These are phyloP conservation scores for Dendrobium catenatum DNA, from an alignment of 106 monocot species.

Conservation along the genomic window DNA sequence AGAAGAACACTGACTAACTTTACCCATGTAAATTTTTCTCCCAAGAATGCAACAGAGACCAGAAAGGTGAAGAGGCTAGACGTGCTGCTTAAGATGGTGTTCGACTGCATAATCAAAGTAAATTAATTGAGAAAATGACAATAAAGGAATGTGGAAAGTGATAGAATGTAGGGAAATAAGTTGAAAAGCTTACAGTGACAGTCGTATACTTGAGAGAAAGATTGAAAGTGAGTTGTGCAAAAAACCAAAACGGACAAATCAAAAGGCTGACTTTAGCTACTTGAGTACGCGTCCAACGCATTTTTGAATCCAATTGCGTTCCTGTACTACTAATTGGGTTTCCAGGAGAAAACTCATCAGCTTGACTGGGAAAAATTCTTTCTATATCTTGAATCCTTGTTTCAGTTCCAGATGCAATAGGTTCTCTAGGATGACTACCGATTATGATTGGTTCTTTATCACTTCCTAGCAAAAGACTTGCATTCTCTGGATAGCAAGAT, in stretches of 20 bases:
- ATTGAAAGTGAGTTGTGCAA: slow-evolving; percentile 92
- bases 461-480: slow-evolving; percentile 37
- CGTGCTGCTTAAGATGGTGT: slow-evolving; percentile 89
- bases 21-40: slow-evolving; percentile 82
- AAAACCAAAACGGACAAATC: slow-evolving; percentile 94
- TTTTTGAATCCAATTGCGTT: slow-evolving; percentile 36
- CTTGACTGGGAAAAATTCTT: slow-evolving; percentile 7
- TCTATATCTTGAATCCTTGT: slow-evolving; percentile 1
- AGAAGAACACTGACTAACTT: slow-evolving; percentile 82
- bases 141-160: background rate
- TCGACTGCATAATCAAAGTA: slow-evolving; percentile 55
- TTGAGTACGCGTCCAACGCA: slow-evolving; percentile 56
- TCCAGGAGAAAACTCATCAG: background rate
- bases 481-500: slow-evolving; percentile 28
- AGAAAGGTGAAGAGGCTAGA: slow-evolving; percentile 96
- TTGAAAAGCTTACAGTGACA: slow-evolving; percentile 58
- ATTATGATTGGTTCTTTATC: background rate
- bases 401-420: slow-evolving; percentile 5
- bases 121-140: slow-evolving; percentile 5
- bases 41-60: slow-evolving; percentile 62
- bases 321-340: background rate
- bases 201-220: slow-evolving; percentile 89
- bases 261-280: slow-evolving; percentile 78
- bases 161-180: background rate
- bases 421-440: background rate